Percentiles rank a stretch among this genome's conserved stretches.
These are phyloP conservation scores for Tulasnella sp. DNA, from an alignment of 768 basidiomycete genomes.

Conservation along the genomic window DNA sequence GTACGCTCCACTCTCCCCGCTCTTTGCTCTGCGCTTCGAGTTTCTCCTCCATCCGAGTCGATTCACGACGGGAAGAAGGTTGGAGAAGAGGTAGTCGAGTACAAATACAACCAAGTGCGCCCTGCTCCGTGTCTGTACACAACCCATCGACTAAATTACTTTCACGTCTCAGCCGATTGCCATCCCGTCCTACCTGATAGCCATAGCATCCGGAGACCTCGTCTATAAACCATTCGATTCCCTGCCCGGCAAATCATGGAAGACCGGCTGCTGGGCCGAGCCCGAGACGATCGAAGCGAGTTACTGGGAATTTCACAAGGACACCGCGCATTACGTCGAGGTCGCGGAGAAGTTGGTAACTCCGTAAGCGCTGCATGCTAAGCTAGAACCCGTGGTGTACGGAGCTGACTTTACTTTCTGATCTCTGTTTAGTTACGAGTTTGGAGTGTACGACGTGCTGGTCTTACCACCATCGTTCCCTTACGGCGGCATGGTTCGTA, in stretches of 20 bases:
- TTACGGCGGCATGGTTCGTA: slow-evolving; percentile 73
- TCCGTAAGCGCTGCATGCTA: slow-evolving; percentile 4
- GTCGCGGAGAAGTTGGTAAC: background rate
- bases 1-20: slow-evolving; percentile 74
- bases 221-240: slow-evolving; percentile 48
- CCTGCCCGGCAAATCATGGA: slow-evolving; percentile 59
- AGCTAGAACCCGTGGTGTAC: background rate
- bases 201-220: slow-evolving; percentile 79
- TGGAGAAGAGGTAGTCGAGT: slow-evolving; percentile 62
- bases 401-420: background rate
- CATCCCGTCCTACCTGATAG: slow-evolving; percentile 87
- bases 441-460: slow-evolving; percentile 81
- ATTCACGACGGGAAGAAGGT: slow-evolving; percentile 62
- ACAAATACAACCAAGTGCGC: slow-evolving; percentile 65
- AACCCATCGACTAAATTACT: slow-evolving; percentile 6
- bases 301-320: slow-evolving; percentile 81
- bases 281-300: slow-evolving; percentile 66
- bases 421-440: slow-evolving; percentile 40
- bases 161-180: slow-evolving; percentile 48
- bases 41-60: slow-evolving; percentile 61
- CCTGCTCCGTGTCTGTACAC: background rate
- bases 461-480: slow-evolving; percentile 89
- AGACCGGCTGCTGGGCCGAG: slow-evolving; percentile 82
- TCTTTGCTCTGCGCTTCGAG: slow-evolving; percentile 71
- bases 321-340: slow-evolving; percentile 53